Evolutionary conservation across 2,329 filamentous ascomycete genomes (phyloP).

Genomic region (Magnaporthiopsis rhizophila): DNA sequence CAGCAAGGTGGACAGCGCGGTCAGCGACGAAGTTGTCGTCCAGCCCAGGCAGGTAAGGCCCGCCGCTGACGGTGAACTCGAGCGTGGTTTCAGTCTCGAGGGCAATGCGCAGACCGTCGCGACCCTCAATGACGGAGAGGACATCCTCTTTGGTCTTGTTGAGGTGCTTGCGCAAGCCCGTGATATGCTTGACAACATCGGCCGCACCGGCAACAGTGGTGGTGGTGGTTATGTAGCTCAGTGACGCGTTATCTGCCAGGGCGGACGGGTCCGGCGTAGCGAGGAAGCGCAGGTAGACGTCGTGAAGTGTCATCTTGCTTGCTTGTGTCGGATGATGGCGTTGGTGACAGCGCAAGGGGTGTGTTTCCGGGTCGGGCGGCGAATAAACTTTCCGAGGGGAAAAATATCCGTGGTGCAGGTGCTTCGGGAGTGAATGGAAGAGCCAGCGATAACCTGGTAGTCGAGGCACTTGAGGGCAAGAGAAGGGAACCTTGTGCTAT

Average conservation of each 20-base stretch:
- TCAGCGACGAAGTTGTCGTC: slow-evolving; percentile 93
- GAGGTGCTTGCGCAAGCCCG: slow-evolving; percentile 61
- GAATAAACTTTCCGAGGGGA: neutral
- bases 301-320: slow-evolving; percentile 38
- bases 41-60: slow-evolving; percentile 76
- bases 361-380: neutral
- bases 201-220: slow-evolving; percentile 62
- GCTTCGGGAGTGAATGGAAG: neutral
- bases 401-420: too few relatives aligned
- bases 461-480: neutral
- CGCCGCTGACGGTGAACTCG: slow-evolving; percentile 74
- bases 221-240: slow-evolving; percentile 87
- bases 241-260: slow-evolving; percentile 56
- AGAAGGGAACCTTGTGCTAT: neutral
- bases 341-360: neutral
- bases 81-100: slow-evolving; percentile 75
- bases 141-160: slow-evolving; percentile 77
- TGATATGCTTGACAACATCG: slow-evolving; percentile 77
- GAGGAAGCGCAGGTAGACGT: slow-evolving; percentile 65
- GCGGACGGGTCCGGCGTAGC: slow-evolving; percentile 55
- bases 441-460: neutral
- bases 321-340: neutral
- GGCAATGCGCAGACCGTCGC: slow-evolving; percentile 51
- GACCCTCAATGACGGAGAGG: slow-evolving; percentile 64
- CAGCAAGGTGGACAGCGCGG: slow-evolving; percentile 66